Evolutionary conservation across 305 asterid species (phyloP), one percentile per base, ranked within the genome.

Genomic region (Fraxinus sp.): DNA sequence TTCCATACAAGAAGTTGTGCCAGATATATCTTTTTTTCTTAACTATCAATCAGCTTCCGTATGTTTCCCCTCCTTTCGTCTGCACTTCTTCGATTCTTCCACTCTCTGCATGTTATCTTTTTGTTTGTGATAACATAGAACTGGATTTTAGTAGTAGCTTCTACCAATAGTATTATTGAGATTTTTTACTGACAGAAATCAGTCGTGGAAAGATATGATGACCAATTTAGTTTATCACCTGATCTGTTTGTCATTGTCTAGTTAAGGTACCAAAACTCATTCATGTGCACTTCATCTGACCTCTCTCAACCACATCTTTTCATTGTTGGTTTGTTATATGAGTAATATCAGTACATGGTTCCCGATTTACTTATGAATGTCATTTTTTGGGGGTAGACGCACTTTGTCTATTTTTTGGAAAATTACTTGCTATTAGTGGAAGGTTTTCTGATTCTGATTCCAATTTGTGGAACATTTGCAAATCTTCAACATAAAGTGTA

Each of bases 401-500:
- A 22, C 35, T 8, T 75, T 62, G 72, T 62, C 14, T 62, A 0
- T 62, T 62, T 22, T 24, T 22, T 30, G 72, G 33, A 24, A 11
- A 62, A 24, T 22, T 62, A 7, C 33, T 10, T 41, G 33, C 35
- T 20, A 7, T 6, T 11, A 18, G 79, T 41, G 59, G 37, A 46
- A 26, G 0, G n/a, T 28, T 77, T 80, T 71, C 76, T 49, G 81
- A 72, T 81, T 33, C 79, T 46, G 64, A 57, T 57, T 44, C 20
- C 71, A 71, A 39, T 70, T 64, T 62, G 37, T 0, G 74, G 28
- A 77, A 52, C 83, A 49, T 74, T 22, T 30, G 75, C 41, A 13
- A 70, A 14, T 66, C n/a, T 26, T 6, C 16, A 3, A 10, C 16
- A 70, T 30, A 30, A 30, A 28, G 9, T 30, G 75, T 70, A 5